phyloP scores from a whole-genome alignment of 2,329 filamentous ascomycete species.

The Aureobasidium sp. region DNA sequence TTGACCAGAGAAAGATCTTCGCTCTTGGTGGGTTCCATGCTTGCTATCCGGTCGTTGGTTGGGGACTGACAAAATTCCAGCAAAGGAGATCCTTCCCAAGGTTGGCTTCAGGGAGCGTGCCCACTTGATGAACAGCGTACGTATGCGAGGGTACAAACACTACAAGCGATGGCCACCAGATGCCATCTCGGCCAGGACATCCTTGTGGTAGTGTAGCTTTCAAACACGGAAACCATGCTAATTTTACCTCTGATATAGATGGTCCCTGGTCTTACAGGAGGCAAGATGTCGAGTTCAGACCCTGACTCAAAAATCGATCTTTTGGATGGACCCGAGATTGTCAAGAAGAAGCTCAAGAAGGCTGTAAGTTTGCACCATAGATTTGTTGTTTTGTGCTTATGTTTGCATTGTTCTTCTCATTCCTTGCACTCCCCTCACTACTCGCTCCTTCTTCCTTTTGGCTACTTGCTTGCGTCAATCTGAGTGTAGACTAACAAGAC shows the following conservation, averaged over 20 bases:
- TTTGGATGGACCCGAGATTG: slow-evolving; percentile 64
- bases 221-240: slow-evolving; percentile 32
- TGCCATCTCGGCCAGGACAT: neutral
- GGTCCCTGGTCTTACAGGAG: slow-evolving; percentile 41
- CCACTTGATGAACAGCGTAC: slow-evolving; percentile 62
- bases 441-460: neutral
- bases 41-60: slow-evolving; percentile 44
- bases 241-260: neutral
- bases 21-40: slow-evolving; percentile 68
- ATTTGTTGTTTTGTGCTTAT: neutral
- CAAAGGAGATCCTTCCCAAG: slow-evolving; percentile 33
- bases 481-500: slow-evolving; percentile 16
- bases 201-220: neutral
- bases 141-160: neutral
- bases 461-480: neutral
- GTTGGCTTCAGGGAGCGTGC: slow-evolving; percentile 73
- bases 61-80: neutral
- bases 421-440: neutral
- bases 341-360: slow-evolving; percentile 75
- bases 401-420: neutral
- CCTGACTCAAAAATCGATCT: slow-evolving; percentile 76
- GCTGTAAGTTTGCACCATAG: slow-evolving; percentile 39
- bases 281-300: slow-evolving; percentile 70
- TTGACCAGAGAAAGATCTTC: slow-evolving; percentile 85
- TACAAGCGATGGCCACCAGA: neutral